These are phyloP conservation scores for Papilionanthe hybrid DNA, from an alignment of 116 monocot genomes.

Conservation along the genomic window DNA sequence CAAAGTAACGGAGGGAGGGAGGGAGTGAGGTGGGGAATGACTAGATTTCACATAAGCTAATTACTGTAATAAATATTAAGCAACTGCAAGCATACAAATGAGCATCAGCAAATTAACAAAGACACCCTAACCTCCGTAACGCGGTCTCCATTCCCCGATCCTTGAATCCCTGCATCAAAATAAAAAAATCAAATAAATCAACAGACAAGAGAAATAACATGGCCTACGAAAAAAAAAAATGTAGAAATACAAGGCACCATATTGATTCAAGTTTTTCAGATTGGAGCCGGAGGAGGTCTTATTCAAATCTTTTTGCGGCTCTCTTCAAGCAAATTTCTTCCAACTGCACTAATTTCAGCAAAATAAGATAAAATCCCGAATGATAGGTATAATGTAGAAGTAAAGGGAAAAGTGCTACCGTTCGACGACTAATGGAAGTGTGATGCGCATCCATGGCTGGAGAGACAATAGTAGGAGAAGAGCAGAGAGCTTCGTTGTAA, in stretches of 20 bases:
- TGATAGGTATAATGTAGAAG: neutral
- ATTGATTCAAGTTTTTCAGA: conserved; percentile 17
- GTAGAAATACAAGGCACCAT: neutral
- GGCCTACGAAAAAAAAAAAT: neutral
- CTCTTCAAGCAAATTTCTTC: conserved; percentile 89
- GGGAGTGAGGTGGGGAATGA: too few species aligned
- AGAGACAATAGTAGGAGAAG: neutral
- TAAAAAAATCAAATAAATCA: neutral
- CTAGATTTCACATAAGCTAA: neutral
- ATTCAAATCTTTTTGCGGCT: conserved; percentile 62
- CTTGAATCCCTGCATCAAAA: conserved; percentile 25
- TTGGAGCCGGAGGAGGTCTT: conserved; percentile 56
- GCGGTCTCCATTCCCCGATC: conserved; percentile 20
- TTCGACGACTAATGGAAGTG: conserved; percentile 60
- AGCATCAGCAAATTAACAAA: neutral
- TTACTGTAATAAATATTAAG: neutral
- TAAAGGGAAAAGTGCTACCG: conserved; percentile 25
- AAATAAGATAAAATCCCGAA: neutral
- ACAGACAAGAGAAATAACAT: neutral
- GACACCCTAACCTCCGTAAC: conserved; percentile 40
- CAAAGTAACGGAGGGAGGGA: too few species aligned
- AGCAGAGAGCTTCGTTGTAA: neutral
- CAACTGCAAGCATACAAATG: neutral
- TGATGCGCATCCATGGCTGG: conserved; percentile 42
- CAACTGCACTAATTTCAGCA: conserved; percentile 28